Evolutionary conservation across 2,329 filamentous ascomycete genomes (phyloP).

Genomic region (Cucurbitaria berberidis): DNA sequence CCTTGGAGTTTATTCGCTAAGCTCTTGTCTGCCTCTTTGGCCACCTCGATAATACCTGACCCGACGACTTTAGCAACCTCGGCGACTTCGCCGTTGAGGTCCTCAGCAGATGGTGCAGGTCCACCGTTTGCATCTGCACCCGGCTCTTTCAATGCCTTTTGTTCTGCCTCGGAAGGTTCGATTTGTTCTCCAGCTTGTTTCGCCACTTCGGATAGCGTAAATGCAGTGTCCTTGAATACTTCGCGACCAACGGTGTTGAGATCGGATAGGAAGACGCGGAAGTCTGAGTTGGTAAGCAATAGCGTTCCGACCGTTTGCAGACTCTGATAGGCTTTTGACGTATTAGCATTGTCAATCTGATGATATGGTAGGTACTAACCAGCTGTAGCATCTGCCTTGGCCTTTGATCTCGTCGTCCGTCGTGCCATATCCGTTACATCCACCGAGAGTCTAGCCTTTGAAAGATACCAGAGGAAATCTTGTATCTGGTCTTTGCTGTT

Average conservation of each 20-base stretch:
- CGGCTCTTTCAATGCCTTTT: slow-evolving; percentile 60
- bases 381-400: slow-evolving; percentile 73
- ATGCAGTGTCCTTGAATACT: slow-evolving; percentile 85
- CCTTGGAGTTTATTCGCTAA: slow-evolving; percentile 74
- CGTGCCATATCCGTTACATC: slow-evolving; percentile 69
- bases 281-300: slow-evolving; percentile 89
- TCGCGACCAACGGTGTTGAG: slow-evolving; percentile 78
- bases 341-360: slow-evolving; percentile 21
- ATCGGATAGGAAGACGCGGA: slow-evolving; percentile 84
- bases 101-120: slow-evolving; percentile 62
- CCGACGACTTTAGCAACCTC: slow-evolving; percentile 56
- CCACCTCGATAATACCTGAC: slow-evolving; percentile 54
- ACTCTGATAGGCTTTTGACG: slow-evolving; percentile 72
- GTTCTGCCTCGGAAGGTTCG: slow-evolving; percentile 69
- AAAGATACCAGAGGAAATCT: slow-evolving; percentile 86
- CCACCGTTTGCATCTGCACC: slow-evolving; percentile 58
- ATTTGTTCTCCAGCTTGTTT: slow-evolving; percentile 75
- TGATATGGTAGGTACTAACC: slow-evolving; percentile 54
- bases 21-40: slow-evolving; percentile 69
- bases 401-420: slow-evolving; percentile 67
- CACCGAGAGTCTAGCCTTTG: slow-evolving; percentile 73
- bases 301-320: slow-evolving; percentile 81
- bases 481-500: slow-evolving; percentile 86
- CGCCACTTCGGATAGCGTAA: slow-evolving; percentile 77
- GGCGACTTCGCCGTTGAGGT: slow-evolving; percentile 61